Base-by-base conservation (phyloP, 441 rosid genomes). In the Erysimum pusillum region DNA sequence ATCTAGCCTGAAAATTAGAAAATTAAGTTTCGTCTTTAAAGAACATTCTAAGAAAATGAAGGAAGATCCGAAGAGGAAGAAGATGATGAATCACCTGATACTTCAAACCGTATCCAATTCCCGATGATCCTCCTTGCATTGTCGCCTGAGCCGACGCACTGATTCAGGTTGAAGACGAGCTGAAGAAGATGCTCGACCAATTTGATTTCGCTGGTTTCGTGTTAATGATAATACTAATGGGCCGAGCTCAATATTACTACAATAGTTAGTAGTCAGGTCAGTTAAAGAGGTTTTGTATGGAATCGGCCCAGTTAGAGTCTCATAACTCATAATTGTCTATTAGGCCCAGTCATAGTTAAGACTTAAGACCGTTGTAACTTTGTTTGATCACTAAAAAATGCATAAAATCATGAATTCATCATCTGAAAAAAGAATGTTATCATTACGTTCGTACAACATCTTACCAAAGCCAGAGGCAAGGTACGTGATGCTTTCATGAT, bases 121-220 rank as follows among this genome's bases (percentile, higher is more conserved):
- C 98, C 39, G 97, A 88, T 0, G 93, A 90, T 73, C 89, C 96
- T 80, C 97, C 96, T 80, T 91, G 97, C 99, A 91, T 91, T 63
- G 80, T 63, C 73, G 63, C 87, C 82, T 44, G 77, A 67, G 66
- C 68, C 1, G 61, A 65, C 20, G 36, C 34, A 63, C 36, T 5
- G 34, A 69, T 62, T 60, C 57, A 17, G 69, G 57, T 42, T 4
- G 31, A 15, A 14, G 53, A 56, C 63, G 14, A 48, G 42, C 25
- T 8, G 39, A 71, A 61, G 2, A 48, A 34, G 52, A 36, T 32
- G 35, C 9, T 25, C 45, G 66, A 45, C 22, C 61, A 63, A 0
- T 20, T 63, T 57, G 28, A 34, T 63, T 32, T 22, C 7, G 12
- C 28, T 61, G 56, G 14, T 68, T 39, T 51, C 63, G 56, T 68